These are phyloP conservation scores for Monosporascus sp. DNA, from an alignment of 2,329 filamentous ascomycete genomes.

Conservation along the genomic window DNA sequence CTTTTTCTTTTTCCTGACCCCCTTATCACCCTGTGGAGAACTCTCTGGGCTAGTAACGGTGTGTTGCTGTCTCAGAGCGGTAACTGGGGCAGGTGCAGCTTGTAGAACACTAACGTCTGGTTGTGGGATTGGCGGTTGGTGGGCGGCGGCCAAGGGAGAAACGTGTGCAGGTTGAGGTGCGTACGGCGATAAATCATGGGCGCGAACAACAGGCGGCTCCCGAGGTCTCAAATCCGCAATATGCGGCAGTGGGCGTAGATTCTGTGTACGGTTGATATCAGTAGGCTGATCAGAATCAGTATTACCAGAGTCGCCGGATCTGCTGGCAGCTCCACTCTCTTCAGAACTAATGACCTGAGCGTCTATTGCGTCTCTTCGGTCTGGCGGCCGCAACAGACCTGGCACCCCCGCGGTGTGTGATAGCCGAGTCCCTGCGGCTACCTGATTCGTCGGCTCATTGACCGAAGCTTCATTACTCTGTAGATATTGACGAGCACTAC, in stretches of 20 bases:
- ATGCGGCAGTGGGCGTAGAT: constrained; percentile 30
- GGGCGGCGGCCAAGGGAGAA: constrained; percentile 49
- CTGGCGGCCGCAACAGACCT: constrained; percentile 6
- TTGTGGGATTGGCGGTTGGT: constrained; percentile 26
- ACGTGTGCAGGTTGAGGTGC: constrained; percentile 72
- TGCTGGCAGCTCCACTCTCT: constrained; percentile 37
- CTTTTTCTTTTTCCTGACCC: constrained; percentile 46
- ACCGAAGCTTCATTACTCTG: constrained; percentile 4
- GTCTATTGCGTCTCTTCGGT: constrained; percentile 17
- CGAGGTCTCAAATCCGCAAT: constrained; percentile 35
- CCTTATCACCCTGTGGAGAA: constrained; percentile 49
- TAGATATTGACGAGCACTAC: constrained; percentile 12
- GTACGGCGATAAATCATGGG: constrained; percentile 66
- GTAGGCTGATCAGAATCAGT: constrained; percentile 29
- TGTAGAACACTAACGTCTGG: constrained; percentile 29
- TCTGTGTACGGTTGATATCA: constrained; percentile 30
- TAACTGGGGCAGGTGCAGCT: constrained; percentile 48
- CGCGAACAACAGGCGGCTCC: constrained; percentile 61
- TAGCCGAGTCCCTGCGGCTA: constrained; percentile 4
- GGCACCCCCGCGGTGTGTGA: constrained; percentile 7
- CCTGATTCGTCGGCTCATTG: constrained; percentile 6
- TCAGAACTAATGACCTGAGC: constrained; percentile 29
- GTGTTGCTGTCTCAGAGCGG: constrained; percentile 48
- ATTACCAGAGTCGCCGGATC: constrained; percentile 36
- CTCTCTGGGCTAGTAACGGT: constrained; percentile 54